These are phyloP conservation scores for Nowakowskiella sp. DNA, from an alignment of 192 early-diverging fungal species.

Conservation along the genomic window DNA sequence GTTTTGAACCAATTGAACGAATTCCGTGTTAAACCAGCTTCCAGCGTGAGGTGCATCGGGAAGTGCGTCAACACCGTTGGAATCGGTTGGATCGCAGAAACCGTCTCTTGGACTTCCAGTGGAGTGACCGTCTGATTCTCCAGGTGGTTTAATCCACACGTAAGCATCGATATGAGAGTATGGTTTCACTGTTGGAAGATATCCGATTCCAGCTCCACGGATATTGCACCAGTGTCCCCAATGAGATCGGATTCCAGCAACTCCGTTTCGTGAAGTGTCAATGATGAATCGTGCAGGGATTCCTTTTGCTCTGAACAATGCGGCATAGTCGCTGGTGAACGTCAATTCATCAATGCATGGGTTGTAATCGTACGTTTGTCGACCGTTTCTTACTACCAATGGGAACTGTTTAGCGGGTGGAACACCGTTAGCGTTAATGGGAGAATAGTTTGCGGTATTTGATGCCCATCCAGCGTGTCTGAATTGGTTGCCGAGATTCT, in stretches of 20 bases:
- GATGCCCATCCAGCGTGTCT: constrained; percentile 32
- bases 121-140: constrained; percentile 34
- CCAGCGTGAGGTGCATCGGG: constrained; percentile 34
- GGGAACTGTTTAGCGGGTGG: constrained; percentile 17
- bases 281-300: constrained; percentile 23
- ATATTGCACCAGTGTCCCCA: constrained; percentile 33
- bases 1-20: constrained; percentile 34
- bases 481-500: constrained; percentile 10
- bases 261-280: constrained; percentile 24
- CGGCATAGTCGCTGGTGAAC: constrained; percentile 16
- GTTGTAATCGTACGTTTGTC: constrained; percentile 12
- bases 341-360: constrained; percentile 29
- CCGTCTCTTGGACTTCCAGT: constrained; percentile 20
- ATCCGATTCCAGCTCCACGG: constrained; percentile 24
- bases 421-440: constrained; percentile 24
- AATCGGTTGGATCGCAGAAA: constrained; percentile 14
- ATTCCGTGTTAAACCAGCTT: constrained; percentile 36
- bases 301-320: constrained; percentile 8
- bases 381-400: too few species aligned
- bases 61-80: constrained; percentile 17
- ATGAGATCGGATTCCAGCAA: constrained; percentile 13
- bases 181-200: constrained; percentile 8
- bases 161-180: constrained; percentile 40
- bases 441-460: constrained; percentile 39
- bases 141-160: constrained; percentile 37